Evolutionary conservation across 2,329 filamentous ascomycete genomes (phyloP).

Genomic region (Cercospora zeae-maydis): DNA sequence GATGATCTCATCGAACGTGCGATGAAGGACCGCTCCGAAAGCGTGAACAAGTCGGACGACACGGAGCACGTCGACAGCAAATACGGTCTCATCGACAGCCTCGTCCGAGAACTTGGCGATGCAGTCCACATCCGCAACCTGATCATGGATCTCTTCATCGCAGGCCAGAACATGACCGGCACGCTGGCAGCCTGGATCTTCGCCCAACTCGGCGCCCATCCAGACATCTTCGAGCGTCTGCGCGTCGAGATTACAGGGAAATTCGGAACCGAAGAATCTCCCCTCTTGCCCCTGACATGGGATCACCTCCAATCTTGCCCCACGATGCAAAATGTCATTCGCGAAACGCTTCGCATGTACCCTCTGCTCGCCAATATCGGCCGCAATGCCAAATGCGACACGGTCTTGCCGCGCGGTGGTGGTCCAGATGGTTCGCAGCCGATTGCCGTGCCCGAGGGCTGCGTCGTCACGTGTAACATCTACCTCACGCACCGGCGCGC

Average conservation of each 20-base stretch:
- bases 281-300: constrained; percentile 18
- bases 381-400: constrained; percentile 43
- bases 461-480: constrained; percentile 43
- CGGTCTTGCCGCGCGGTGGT: constrained; percentile 45
- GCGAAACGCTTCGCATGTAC: constrained; percentile 44
- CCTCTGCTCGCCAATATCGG: constrained; percentile 48
- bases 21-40: constrained; percentile 8
- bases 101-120: constrained; percentile 43
- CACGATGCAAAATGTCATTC: constrained; percentile 45
- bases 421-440: constrained; percentile 42
- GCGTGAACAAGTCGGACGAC: not conserved
- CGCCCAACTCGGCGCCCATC: constrained; percentile 32
- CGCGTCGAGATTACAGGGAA: constrained; percentile 25
- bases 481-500: constrained; percentile 50
- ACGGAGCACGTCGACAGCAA: not conserved
- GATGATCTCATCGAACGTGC: constrained; percentile 21
- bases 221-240: constrained; percentile 27
- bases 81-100: constrained; percentile 44
- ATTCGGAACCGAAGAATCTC: constrained; percentile 37
- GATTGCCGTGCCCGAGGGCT: constrained; percentile 41
- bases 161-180: constrained; percentile 57
- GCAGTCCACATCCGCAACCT: constrained; percentile 41
- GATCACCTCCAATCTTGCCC: constrained; percentile 24
- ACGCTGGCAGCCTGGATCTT: constrained; percentile 43
- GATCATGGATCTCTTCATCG: constrained; percentile 47